Evolutionary conservation across 176 grass and related monocot species (phyloP).

Genomic region (Typha latifolia): DNA sequence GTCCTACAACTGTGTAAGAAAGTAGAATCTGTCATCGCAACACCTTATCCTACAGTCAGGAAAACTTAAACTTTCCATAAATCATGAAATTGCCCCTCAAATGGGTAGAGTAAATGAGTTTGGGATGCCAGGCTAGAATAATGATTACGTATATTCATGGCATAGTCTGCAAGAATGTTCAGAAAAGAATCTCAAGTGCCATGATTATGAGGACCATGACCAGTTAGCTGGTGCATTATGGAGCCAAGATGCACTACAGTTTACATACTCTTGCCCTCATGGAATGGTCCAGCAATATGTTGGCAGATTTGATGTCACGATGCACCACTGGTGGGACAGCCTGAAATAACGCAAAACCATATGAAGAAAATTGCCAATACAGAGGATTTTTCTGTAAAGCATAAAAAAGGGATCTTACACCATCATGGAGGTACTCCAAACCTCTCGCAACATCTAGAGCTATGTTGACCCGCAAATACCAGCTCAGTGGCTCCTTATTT

Average conservation of each 20-base stretch:
- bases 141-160: too few species aligned
- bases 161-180: too few species aligned
- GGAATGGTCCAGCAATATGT: constrained; percentile 83
- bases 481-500: constrained; percentile 44
- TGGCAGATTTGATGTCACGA: constrained; percentile 81
- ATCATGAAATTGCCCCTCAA: too few species aligned
- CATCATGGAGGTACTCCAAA: constrained; percentile 93
- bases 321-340: constrained; percentile 88
- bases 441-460: constrained; percentile 94
- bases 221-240: neutral
- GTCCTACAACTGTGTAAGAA: too few species aligned
- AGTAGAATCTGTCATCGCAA: too few species aligned
- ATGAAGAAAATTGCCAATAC: constrained; percentile 16
- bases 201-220: neutral
- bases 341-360: constrained; percentile 40
- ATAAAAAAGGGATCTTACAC: constrained; percentile 41
- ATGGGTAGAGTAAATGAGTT: too few species aligned
- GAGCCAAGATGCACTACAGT: constrained; percentile 6
- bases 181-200: too few species aligned
- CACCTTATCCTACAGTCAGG: too few species aligned
- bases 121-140: too few species aligned
- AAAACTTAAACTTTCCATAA: too few species aligned
- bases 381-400: neutral
- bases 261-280: constrained; percentile 83
- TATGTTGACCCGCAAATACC: constrained; percentile 77